phyloP scores from a whole-genome alignment of 2,329 filamentous ascomycete species.

The Orbilia oligospora region DNA sequence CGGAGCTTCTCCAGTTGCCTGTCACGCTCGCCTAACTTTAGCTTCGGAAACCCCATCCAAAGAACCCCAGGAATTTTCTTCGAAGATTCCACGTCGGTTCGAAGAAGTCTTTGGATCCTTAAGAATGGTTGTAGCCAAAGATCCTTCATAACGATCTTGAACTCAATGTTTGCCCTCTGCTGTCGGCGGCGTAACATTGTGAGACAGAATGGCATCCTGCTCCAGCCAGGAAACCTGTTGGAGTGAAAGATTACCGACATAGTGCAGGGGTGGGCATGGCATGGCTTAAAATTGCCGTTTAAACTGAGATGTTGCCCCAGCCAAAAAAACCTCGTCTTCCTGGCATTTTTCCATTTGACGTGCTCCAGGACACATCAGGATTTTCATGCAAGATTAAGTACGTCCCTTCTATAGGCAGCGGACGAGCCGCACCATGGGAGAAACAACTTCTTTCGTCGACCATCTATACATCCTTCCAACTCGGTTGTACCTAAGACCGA shows the following conservation, averaged over 20 bases:
- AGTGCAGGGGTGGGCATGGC: slow-evolving; percentile 53
- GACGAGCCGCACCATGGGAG: slow-evolving; percentile 61
- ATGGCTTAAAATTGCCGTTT: slow-evolving; percentile 61
- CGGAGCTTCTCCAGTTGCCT: slow-evolving; percentile 53
- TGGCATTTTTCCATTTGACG: slow-evolving; percentile 58
- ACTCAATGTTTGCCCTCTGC: slow-evolving; percentile 44
- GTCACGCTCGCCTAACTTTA: slow-evolving; percentile 46
- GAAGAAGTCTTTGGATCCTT: slow-evolving; percentile 42
- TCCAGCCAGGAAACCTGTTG: slow-evolving; percentile 49
- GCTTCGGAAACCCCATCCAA: slow-evolving; percentile 36
- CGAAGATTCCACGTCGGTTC: slow-evolving; percentile 34
- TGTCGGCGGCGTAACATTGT: slow-evolving; percentile 44
- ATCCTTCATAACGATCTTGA: slow-evolving; percentile 48
- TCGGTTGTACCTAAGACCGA: slow-evolving; percentile 55
- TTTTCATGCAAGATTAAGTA: slow-evolving; percentile 62
- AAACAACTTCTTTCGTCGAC: slow-evolving; percentile 56
- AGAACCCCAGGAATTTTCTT: slow-evolving; percentile 38
- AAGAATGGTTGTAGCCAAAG: slow-evolving; percentile 30
- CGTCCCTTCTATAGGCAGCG: slow-evolving; percentile 59
- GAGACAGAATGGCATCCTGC: slow-evolving; percentile 55
- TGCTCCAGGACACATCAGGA: slow-evolving; percentile 59
- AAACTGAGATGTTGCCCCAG: slow-evolving; percentile 53
- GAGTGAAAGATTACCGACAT: slow-evolving; percentile 55
- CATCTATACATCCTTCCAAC: slow-evolving; percentile 52
- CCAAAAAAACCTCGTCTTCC: slow-evolving; percentile 55